Percentiles rank a stretch among this genome's conserved stretches.
Evolutionary conservation across 371 early-diverging fungal genomes (phyloP).

Genomic region (Circinella minor): DNA sequence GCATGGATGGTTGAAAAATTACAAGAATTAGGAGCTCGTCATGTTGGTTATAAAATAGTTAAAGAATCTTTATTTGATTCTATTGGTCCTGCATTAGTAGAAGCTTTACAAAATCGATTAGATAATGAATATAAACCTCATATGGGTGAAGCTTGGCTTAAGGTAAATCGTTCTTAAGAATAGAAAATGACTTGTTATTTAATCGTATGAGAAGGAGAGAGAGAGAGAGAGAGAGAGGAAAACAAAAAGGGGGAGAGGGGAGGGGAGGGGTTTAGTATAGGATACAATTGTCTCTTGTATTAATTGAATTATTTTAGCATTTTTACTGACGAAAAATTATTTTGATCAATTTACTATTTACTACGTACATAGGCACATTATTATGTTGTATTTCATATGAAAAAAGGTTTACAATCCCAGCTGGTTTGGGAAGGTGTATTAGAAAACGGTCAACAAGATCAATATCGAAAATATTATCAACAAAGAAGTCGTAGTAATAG

Average conservation of each 20-base stretch:
- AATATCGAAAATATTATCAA: neutral
- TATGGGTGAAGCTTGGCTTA: constrained; percentile 47
- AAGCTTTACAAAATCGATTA: constrained; percentile 40
- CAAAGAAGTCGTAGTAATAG: constrained; percentile 4
- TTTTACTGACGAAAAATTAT: too few relatives aligned
- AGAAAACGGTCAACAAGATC: neutral
- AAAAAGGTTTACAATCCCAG: constrained; percentile 10
- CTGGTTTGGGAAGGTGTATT: constrained; percentile 8
- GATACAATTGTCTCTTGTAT: too few relatives aligned
- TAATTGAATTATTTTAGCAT: too few relatives aligned
- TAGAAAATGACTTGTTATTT: too few relatives aligned
- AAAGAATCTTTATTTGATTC: constrained; percentile 34
- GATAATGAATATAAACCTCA: constrained; percentile 40
- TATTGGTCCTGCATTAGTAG: constrained; percentile 44
- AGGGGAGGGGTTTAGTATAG: too few relatives aligned
- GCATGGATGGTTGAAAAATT: constrained; percentile 10
- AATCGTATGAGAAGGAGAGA: too few relatives aligned
- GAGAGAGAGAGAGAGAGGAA: neutral
- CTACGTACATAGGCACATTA: constrained; percentile 29
- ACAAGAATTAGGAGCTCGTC: constrained; percentile 40
- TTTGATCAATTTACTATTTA: too few relatives aligned
- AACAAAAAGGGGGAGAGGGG: neutral
- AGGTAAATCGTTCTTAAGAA: constrained; percentile 18
- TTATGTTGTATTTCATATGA: constrained; percentile 43
- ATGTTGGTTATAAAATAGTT: constrained; percentile 40